Evolutionary conservation across 257 asterid species (phyloP), one percentile per base, ranked within the genome.

Genomic region (Capsicum chinense): DNA sequence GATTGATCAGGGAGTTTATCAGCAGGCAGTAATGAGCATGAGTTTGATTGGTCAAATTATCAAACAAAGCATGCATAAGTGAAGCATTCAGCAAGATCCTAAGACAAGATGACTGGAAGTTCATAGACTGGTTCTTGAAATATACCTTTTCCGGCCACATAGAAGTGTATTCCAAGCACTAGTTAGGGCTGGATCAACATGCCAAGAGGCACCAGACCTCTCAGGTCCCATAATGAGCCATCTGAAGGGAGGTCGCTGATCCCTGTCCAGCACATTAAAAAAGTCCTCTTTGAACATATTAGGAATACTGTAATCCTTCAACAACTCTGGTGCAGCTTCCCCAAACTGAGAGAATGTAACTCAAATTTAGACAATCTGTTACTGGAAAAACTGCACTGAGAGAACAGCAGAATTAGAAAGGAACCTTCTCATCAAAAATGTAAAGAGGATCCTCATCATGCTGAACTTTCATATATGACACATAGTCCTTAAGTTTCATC

Each of bases 171-270:
- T 97, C 99, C 98, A 96, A 56, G 98, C 99, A 90, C 99, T 97
- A 83, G 99, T 97, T 84, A 97, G 97, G 86, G 94, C 95, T 83
- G 99, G 99, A 92, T 97, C 99, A 12, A 97, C 98, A 81, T 95
- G 99, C 99, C 99, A 97, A 54, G 99, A 95, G 48, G 99, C 98
- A 79, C 98, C 99, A 86, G 99, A 97, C 88, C 98, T 90, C 90
- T 95, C 99, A 70, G 99, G 99, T 79, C 99, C 99, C 78, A 93
- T 85, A 81, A 95, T 93, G 85, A 95, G 92, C 99, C 99, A 97
- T 89, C 98, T 92, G 83, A 87, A 97, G 88, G 98, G 89, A 5
- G 99, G 99, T n/a, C 98, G 91, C 85, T 93, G 92, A 71, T 97
- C 97, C 33, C 76, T 85, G 88, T 89, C 93, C 88, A 97, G 88